Percentiles rank a stretch among this genome's conserved stretches.
Evolutionary conservation across 2,329 filamentous ascomycete species (phyloP).

Genomic region (Fusarium pseudoanthophilum): DNA sequence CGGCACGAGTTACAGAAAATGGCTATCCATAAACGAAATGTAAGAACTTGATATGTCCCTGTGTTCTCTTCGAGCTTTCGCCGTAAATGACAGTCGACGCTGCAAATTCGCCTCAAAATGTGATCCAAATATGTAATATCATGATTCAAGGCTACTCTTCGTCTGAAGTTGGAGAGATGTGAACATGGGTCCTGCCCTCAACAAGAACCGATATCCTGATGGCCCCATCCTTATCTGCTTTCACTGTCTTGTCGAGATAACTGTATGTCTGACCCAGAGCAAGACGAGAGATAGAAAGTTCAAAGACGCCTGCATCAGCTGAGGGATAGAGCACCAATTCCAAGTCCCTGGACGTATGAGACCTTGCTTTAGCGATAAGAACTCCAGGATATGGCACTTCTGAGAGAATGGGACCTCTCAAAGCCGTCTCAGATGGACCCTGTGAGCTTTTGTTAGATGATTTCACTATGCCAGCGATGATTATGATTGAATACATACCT

Average conservation of each 20-base stretch:
- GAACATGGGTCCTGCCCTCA: background rate
- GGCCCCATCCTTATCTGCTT: background rate
- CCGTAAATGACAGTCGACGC: fast-evolving
- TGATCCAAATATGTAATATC: too few species aligned
- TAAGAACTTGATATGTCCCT: background rate
- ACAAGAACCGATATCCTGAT: background rate
- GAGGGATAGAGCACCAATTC: background rate
- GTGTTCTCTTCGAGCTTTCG: fast-evolving
- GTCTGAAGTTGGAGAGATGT: background rate
- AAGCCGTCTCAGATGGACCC: background rate
- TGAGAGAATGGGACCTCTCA: background rate
- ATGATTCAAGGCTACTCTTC: background rate
- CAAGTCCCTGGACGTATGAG: background rate
- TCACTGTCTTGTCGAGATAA: background rate
- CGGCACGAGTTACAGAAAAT: too few species aligned
- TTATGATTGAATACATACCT: fast-evolving
- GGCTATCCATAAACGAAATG: too few species aligned
- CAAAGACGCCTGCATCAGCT: background rate
- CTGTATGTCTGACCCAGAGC: fast-evolving
- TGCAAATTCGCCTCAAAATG: background rate
- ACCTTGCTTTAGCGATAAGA: background rate
- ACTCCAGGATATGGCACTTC: background rate
- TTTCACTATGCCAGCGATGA: fast-evolving
- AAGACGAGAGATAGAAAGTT: background rate
- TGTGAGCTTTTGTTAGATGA: background rate